Conservation (phyloP, 2,329 filamentous ascomycete species). For the Claviceps humidiphila region DNA sequence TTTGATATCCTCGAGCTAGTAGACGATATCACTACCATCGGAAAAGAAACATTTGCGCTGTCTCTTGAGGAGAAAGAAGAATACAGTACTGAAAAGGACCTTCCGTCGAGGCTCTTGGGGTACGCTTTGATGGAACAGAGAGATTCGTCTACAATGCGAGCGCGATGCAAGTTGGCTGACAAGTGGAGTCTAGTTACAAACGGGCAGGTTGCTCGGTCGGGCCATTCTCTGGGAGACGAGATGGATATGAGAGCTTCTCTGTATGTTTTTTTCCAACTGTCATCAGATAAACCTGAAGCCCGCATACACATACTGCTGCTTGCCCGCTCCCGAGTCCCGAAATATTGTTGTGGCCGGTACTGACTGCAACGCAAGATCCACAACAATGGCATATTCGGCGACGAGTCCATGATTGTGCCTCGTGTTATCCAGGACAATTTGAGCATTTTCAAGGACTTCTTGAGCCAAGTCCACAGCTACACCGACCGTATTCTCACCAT, state of each 20-base stretch:
- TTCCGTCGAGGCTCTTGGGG: slow-evolving; percentile 3
- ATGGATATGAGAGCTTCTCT: slow-evolving; percentile 4
- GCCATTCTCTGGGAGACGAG: slow-evolving; percentile 1
- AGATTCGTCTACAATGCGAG: too few relatives aligned
- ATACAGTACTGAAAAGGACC: slow-evolving; percentile 3
- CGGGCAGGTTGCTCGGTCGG: slow-evolving; percentile 2
- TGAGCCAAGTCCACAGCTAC: background rate
- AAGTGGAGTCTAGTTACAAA: background rate
- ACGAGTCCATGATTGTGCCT: slow-evolving; percentile 2
- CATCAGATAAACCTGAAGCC: too few relatives aligned
- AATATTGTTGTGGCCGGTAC: slow-evolving; percentile 35
- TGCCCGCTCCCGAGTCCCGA: too few relatives aligned
- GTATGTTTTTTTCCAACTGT: background rate
- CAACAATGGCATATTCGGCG: slow-evolving; percentile 5
- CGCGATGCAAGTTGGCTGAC: background rate
- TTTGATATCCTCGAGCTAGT: background rate
- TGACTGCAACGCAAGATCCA: slow-evolving; percentile 57
- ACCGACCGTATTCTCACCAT: slow-evolving; percentile 4
- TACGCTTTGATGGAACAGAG: background rate
- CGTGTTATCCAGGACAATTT: slow-evolving; percentile 3
- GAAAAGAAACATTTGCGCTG: background rate
- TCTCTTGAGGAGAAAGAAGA: slow-evolving; percentile 1
- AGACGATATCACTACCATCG: background rate
- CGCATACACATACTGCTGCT: too few relatives aligned
- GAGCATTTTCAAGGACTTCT: slow-evolving; percentile 3